A percentile compares a stretch with the other conserved stretches of the same genome.
phyloP scores from a whole-genome alignment of 345 rosid genomes.

The Salix koriyanagi region DNA sequence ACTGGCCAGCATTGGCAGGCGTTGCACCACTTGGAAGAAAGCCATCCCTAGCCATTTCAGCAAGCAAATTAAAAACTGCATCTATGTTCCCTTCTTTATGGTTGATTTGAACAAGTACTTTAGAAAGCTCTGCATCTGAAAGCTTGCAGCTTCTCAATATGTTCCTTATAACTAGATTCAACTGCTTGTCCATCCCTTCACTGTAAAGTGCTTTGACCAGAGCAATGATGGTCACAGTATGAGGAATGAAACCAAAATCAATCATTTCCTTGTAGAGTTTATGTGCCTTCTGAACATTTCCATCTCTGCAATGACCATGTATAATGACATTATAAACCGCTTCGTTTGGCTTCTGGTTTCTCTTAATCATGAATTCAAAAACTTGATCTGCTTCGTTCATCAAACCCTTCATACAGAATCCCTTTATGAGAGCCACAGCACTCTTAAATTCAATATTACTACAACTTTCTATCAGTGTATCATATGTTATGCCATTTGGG shows the following conservation, averaged over 20 bases:
- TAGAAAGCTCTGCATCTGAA: slow-evolving; percentile 69
- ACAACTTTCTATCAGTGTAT: slow-evolving; percentile 69
- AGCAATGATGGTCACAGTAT: slow-evolving; percentile 60
- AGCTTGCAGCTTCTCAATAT: slow-evolving; percentile 67
- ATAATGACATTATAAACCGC: slow-evolving; percentile 68
- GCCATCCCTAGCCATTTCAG: slow-evolving; percentile 89
- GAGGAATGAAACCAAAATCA: slow-evolving; percentile 52
- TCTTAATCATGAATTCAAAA: slow-evolving; percentile 63
- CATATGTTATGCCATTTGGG: slow-evolving; percentile 58
- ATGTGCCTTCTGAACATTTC: slow-evolving; percentile 56
- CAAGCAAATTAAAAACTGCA: slow-evolving; percentile 58
- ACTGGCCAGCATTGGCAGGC: neutral
- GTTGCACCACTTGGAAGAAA: slow-evolving; percentile 46
- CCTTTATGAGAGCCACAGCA: slow-evolving; percentile 65
- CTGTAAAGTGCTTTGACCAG: slow-evolving; percentile 57
- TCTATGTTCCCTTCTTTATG: slow-evolving; percentile 86
- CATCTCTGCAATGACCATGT: slow-evolving; percentile 75
- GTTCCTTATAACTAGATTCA: slow-evolving; percentile 48
- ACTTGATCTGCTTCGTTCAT: slow-evolving; percentile 76
- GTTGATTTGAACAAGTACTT: slow-evolving; percentile 69
- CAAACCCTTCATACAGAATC: slow-evolving; percentile 90
- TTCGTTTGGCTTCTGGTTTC: slow-evolving; percentile 55
- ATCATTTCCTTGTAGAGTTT: slow-evolving; percentile 65
- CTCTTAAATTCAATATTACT: slow-evolving; percentile 55
- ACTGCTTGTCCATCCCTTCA: slow-evolving; percentile 49